These are phyloP conservation scores for Capsicum pubescens DNA, from an alignment of 257 asterid species.

Conservation along the genomic window DNA sequence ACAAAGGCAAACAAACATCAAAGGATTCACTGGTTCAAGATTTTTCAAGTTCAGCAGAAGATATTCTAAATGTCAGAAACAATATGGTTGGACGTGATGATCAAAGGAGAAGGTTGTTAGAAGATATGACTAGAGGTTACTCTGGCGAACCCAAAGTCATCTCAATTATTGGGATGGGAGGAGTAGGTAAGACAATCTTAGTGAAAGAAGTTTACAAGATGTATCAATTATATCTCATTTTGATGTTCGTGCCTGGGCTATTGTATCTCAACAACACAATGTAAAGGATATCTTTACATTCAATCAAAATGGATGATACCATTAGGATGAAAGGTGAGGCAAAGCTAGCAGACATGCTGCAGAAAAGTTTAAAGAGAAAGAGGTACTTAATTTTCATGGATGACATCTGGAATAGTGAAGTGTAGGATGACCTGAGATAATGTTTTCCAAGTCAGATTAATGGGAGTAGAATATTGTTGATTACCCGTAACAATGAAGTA, in stretches of 20 bases:
- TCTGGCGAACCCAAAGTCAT: not conserved
- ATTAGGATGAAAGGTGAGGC: not conserved
- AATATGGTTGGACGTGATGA: not conserved
- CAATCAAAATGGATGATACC: not conserved
- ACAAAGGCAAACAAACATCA: not conserved
- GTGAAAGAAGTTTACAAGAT: not conserved
- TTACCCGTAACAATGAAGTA: not conserved
- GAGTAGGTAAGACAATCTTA: too few relatives aligned
- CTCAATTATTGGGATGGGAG: slow-evolving; percentile 30
- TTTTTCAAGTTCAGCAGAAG: not conserved
- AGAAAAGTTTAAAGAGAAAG: not conserved
- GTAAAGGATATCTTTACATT: not conserved
- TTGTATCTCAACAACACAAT: not conserved
- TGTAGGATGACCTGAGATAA: slow-evolving; percentile 16
- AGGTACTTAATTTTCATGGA: slow-evolving; percentile 35
- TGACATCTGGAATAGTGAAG: slow-evolving; percentile 24
- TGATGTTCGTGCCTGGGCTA: slow-evolving; percentile 29
- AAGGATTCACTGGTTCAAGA: not conserved
- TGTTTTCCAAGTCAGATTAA: slow-evolving; percentile 27
- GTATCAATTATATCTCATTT: not conserved
- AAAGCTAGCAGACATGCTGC: not conserved
- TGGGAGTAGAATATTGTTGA: too few relatives aligned
- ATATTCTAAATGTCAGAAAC: not conserved
- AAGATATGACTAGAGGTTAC: not conserved
- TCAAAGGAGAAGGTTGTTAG: not conserved